phyloP scores from a whole-genome alignment of 225 moss, liverwort and hornwort species.

The Pseudisothecium myosuroides region DNA sequence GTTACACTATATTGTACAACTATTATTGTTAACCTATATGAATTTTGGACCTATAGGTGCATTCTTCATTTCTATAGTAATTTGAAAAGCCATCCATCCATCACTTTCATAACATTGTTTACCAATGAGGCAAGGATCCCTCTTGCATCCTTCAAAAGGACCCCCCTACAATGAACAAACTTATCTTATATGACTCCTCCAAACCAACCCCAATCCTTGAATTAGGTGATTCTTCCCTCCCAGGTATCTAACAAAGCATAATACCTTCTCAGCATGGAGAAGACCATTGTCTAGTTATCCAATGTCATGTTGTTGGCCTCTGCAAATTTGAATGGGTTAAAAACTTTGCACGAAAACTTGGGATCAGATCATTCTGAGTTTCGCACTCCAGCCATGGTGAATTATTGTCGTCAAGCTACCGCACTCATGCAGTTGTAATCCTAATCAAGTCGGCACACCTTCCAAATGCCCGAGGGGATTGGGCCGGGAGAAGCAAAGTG shows the following conservation, averaged over 20 bases:
- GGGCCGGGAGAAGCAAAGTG: not conserved
- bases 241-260: too few relatives aligned
- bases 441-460: not conserved
- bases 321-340: too few relatives aligned
- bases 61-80: not conserved
- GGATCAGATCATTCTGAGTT: not conserved
- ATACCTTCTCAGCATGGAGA: too few relatives aligned
- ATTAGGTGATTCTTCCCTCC: too few relatives aligned
- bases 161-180: fast-evolving
- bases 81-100: not conserved
- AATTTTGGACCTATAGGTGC: not conserved
- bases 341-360: not conserved
- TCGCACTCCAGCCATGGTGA: not conserved
- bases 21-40: too few relatives aligned
- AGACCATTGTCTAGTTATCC: too few relatives aligned
- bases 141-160: too few relatives aligned
- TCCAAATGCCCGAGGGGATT: not conserved
- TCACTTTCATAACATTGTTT: not conserved
- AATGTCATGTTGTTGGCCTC: too few relatives aligned
- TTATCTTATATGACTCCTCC: too few relatives aligned
- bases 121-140: too few relatives aligned
- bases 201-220: too few relatives aligned
- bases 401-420: not conserved
- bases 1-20: not conserved
- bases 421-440: not conserved